Evolutionary conservation across 768 basidiomycete species (phyloP), one percentile per base, ranked within the genome.

Genomic region (Psilocybe tampanensis): DNA sequence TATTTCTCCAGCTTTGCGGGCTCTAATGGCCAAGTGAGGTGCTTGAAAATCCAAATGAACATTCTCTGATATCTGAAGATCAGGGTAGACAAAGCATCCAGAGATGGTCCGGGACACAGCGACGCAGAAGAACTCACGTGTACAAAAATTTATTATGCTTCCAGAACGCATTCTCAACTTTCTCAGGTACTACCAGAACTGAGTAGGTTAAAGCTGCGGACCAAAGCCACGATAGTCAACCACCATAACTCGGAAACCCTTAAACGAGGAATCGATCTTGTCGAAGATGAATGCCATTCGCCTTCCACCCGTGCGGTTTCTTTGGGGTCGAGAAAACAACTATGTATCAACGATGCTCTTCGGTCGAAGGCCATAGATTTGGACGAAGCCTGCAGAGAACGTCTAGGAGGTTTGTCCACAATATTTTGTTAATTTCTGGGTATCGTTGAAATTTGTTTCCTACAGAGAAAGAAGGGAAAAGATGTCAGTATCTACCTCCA

Each of bases 111-210:
- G 32, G 51, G 63, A n/a, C 45, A 44, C 23, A 29, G 53, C 22
- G 64, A 71, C 21, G 67, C 66, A 13, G 73, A 71, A 52, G 74
- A 75, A 44, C 86, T 80, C 15, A 79, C 80, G 3, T 90, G 89
- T 66, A 89, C 85, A 34, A 91, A 94, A 78, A 88, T 98, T 58
- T 97, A 86, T 70, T 97, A 95, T 66, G 91, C 95, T 0, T 98
- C 97, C 0, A 81, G 96, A 29, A 99, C 96, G 0, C 96, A 99
- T 72, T 95, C 95, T 1, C 96, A 99, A 66, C 83, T 99, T 3
- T 80, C 94, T 1, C 96, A 99, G 69, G 80, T 98, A 3, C 78
- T 95, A 17, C 88, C 90, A 3, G 97, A 99, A 67, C 77, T 98
- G 9, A 80, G 76, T 39, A 89, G 85, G 63, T 82, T 96, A n/a